A percentile compares a stretch with the other conserved stretches of the same genome.
Conservation (phyloP, 2,329 filamentous ascomycete genomes). For the Pestalotiopsis sp. region DNA sequence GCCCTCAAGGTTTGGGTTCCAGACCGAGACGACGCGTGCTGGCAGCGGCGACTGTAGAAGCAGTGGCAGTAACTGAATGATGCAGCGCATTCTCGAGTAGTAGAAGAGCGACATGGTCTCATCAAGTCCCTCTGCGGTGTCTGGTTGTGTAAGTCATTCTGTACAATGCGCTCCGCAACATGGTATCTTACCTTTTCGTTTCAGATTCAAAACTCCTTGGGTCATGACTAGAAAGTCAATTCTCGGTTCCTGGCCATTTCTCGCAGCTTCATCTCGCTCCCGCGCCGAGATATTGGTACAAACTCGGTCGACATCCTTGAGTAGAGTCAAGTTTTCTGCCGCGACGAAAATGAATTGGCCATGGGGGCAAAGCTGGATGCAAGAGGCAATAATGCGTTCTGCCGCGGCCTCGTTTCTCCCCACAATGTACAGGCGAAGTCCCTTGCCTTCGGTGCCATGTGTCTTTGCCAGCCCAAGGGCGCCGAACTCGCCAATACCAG, state of each 20-base stretch:
- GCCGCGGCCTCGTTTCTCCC: conserved; percentile 26
- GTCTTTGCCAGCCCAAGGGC: not conserved
- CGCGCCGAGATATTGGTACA: conserved; percentile 27
- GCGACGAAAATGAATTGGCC: conserved; percentile 36
- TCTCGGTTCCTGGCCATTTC: conserved; percentile 19
- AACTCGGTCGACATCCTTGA: conserved; percentile 36
- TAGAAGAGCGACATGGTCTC: conserved; percentile 29
- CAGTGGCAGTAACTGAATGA: conserved; percentile 28
- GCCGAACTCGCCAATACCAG: conserved; percentile 12
- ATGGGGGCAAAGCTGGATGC: conserved; percentile 27
- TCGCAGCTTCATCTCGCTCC: conserved; percentile 23
- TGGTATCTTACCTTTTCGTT: conserved; percentile 12
- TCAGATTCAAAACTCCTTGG: conserved; percentile 25
- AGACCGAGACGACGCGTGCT: conserved; percentile 9
- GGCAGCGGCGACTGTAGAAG: conserved; percentile 16
- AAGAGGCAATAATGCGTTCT: conserved; percentile 29
- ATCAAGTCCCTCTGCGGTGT: conserved; percentile 34
- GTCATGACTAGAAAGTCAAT: conserved; percentile 36
- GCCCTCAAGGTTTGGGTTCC: not conserved
- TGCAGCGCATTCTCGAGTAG: conserved; percentile 34
- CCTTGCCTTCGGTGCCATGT: not conserved
- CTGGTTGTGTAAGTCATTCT: conserved; percentile 17
- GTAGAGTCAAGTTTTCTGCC: conserved; percentile 31
- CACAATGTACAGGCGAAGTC: conserved; percentile 22
- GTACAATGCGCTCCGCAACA: not conserved